Evolutionary conservation across 2,329 filamentous ascomycete species (phyloP), one percentile per base, ranked within the genome.

Genomic region (Fusarium longipes): DNA sequence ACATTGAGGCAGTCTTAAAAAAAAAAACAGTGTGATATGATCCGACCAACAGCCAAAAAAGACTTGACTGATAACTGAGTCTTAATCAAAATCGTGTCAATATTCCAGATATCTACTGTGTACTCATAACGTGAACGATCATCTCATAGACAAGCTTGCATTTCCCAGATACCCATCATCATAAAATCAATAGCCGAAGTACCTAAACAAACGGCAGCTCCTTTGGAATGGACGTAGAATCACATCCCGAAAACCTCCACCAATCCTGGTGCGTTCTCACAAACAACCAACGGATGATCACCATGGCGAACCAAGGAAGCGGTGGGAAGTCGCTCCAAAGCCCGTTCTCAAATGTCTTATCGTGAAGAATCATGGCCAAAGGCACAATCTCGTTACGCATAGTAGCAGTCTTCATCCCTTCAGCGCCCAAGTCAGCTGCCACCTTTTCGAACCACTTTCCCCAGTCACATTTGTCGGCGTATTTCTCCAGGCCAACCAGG

Each of bases 211-310:
- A 80, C 5, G 75, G 77, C 32, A 81, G 63, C 20, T 78, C 76
- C 54, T 74, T 70, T 12, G 75, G 77, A 22, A 66, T 67, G 18
- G 74, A 74, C 17, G 69, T 45, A 25, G 68, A 51, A 49, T 77
- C 74, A 43, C 77, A 78, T 12, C 73, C 70, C 2, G 76, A 72
- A 57, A 79, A 79, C 43, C 76, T 73, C 77, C 76, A 78, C 77
- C 77, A 77, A 35, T 74, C 73, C 54, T 77, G 75, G 48, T 78
- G 71, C 60, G 71, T 77, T 15, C 74, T 72, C 15, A 78, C 68
- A 60, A 76, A 77, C 10, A 77, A 24, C 72, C 73, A 78, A n/a
- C 73, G 61, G 40, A 81, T 70, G 8, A 78, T 45, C n/a, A 78
- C 15, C 15, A 55, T 44, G 0, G 71, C 53, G 4, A 74, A 20